phyloP scores from a whole-genome alignment of 164 flowering plant genomes.

The Hamamelis virginiana region DNA sequence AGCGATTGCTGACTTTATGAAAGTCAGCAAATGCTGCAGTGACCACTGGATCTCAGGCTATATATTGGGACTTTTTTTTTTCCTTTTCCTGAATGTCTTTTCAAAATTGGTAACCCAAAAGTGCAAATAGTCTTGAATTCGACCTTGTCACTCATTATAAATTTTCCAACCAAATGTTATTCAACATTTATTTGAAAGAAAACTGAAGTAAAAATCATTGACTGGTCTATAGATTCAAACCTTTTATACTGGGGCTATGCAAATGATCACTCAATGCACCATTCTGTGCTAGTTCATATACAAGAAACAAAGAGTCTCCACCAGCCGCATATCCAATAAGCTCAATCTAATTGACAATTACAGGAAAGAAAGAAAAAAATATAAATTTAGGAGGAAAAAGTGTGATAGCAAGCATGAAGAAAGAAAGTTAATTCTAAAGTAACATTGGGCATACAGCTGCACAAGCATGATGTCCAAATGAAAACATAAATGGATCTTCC shows the following conservation, averaged over 20 bases:
- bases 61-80: too few relatives aligned
- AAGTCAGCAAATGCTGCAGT: too few relatives aligned
- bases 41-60: too few relatives aligned
- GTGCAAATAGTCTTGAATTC: too few relatives aligned
- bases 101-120: too few relatives aligned
- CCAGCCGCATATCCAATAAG: constrained; percentile 43
- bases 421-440: background rate
- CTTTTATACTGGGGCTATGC: constrained; percentile 17
- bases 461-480: background rate
- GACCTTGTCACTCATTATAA: background rate
- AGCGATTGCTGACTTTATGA: too few relatives aligned
- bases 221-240: constrained; percentile 12
- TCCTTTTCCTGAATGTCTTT: too few relatives aligned
- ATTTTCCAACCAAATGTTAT: background rate
- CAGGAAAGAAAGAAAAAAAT: background rate
- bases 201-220: background rate
- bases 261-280: constrained; percentile 40
- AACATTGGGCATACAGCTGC: background rate
- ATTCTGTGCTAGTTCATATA: constrained; percentile 37
- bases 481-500: background rate
- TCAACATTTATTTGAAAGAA: background rate
- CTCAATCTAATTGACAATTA: constrained; percentile 19
- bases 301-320: constrained; percentile 35
- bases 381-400: background rate
- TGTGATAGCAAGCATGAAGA: background rate